Evolutionary conservation across 495 filamentous ascomycete species (phyloP).

Genomic region (Neurospora sp.): DNA sequence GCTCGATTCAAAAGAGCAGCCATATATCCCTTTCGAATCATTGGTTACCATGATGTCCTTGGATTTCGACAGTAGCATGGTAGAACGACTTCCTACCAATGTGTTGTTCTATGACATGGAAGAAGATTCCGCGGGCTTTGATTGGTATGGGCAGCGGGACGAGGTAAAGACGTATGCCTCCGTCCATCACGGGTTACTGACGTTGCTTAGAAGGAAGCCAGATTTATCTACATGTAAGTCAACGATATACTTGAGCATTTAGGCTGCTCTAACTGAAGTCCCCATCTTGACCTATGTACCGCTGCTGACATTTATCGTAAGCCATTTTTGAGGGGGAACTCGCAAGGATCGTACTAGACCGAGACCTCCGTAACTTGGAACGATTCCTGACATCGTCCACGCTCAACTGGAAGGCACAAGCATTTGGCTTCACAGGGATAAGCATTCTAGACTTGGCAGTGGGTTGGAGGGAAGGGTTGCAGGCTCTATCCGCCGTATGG

Average conservation of each 20-base stretch:
- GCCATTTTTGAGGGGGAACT: neutral
- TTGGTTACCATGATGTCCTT: neutral
- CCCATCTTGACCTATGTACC: neutral
- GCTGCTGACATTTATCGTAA: neutral
- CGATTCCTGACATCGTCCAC: neutral
- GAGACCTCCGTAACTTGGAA: neutral
- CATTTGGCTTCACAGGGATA: neutral
- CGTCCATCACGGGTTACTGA: neutral
- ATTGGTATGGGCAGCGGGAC: neutral
- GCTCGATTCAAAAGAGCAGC: neutral
- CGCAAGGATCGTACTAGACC: neutral
- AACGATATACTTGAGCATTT: neutral
- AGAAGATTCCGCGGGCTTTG: too few species aligned
- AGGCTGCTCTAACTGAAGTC: neutral
- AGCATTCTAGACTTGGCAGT: neutral
- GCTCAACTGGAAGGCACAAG: neutral
- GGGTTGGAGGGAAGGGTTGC: neutral
- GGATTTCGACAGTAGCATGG: neutral
- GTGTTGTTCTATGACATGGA: neutral
- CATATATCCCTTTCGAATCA: neutral
- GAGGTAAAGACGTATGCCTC: neutral
- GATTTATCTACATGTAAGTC: neutral
- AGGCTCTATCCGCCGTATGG: neutral
- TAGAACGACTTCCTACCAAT: neutral
- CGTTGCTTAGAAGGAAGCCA: neutral